A percentile compares a stretch with the other conserved stretches of the same genome.
phyloP scores from a whole-genome alignment of 2,329 filamentous ascomycete genomes.

The Arthrobotrys megalospora region DNA sequence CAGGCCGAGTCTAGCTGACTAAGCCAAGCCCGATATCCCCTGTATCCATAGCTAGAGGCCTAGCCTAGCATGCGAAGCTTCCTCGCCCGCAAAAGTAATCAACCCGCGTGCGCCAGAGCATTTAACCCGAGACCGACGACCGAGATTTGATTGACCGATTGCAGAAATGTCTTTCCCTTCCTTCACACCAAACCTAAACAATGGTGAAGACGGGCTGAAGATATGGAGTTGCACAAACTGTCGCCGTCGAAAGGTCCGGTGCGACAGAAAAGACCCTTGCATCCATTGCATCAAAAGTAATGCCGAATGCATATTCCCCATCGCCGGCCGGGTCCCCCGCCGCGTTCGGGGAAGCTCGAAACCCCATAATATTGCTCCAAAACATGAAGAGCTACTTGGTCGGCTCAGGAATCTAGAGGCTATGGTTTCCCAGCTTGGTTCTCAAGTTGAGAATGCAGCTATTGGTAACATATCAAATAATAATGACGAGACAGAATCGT shows the following conservation, averaged over 20 bases:
- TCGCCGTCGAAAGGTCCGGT: slow-evolving; percentile 65
- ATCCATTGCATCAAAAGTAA: slow-evolving; percentile 63
- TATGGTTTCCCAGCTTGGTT: slow-evolving; percentile 56
- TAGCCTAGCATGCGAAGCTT: too few relatives aligned
- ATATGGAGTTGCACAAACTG: slow-evolving; percentile 63
- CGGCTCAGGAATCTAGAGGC: slow-evolving; percentile 60
- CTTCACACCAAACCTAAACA: slow-evolving; percentile 11
- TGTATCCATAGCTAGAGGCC: too few relatives aligned
- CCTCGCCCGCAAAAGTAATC: background rate
- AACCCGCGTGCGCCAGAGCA: background rate
- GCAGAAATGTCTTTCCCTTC: slow-evolving; percentile 17
- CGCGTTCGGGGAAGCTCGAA: slow-evolving; percentile 29
- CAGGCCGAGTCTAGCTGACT: background rate
- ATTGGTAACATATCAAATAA: background rate
- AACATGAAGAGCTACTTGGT: slow-evolving; percentile 55
- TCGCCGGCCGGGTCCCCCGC: slow-evolving; percentile 54
- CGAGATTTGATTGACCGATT: background rate
- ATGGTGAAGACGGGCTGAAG: slow-evolving; percentile 38
- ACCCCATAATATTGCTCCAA: slow-evolving; percentile 13
- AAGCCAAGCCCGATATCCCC: background rate
- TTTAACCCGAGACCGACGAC: slow-evolving; percentile 16
- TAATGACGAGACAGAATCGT: background rate
- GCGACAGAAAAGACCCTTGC: slow-evolving; percentile 65
- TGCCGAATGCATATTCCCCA: slow-evolving; percentile 58
- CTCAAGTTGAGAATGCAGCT: slow-evolving; percentile 44